phyloP scores from a whole-genome alignment of 129 eudicot species.

The Ambrosia artemisiifolia region DNA sequence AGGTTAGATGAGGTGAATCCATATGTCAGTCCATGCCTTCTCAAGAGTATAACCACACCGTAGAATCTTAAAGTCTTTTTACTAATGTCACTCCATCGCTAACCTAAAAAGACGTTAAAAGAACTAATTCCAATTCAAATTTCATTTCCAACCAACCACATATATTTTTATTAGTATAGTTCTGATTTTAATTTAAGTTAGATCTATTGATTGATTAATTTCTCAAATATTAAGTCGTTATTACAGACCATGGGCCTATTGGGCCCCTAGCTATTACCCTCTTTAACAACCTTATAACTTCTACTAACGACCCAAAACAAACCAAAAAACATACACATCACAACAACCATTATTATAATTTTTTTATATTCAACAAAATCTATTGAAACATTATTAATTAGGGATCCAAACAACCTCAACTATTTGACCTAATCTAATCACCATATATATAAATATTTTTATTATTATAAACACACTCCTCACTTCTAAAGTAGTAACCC shows the following conservation, averaged over 20 bases:
- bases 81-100: too few relatives aligned
- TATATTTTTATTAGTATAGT: too few relatives aligned
- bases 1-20: too few relatives aligned
- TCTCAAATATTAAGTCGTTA: neutral
- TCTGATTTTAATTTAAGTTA: too few relatives aligned
- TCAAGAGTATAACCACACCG: too few relatives aligned
- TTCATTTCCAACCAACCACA: too few relatives aligned
- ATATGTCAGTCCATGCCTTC: too few relatives aligned
- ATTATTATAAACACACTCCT: neutral
- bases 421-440: slow-evolving; percentile 15
- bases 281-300: neutral
- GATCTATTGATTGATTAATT: too few relatives aligned
- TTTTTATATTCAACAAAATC: neutral
- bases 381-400: neutral
- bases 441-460: neutral
- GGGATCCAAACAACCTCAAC: slow-evolving; percentile 16
- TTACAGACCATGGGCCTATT: neutral
- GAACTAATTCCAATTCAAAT: too few relatives aligned
- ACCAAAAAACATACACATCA: neutral
- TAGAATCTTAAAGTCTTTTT: too few relatives aligned
- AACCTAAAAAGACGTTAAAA: too few relatives aligned
- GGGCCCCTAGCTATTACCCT: neutral
- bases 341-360: neutral
- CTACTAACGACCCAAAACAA: too few relatives aligned
- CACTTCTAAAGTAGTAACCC: slow-evolving; percentile 21